Evolutionary conservation across 257 asterid species (phyloP).

Genomic region (Leonotis leonurus): DNA sequence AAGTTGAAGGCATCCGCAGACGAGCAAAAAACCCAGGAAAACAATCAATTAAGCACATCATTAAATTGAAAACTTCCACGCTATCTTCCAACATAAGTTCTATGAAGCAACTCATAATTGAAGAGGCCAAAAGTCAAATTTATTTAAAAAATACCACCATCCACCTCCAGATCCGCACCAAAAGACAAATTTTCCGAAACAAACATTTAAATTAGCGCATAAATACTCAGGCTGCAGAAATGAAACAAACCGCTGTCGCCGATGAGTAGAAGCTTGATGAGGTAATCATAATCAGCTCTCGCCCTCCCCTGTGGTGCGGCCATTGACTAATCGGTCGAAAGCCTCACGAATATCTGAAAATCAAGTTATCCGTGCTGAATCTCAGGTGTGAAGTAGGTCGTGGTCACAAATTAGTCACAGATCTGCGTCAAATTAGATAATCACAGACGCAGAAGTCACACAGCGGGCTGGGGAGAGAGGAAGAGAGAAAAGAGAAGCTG

Average conservation of each 20-base stretch:
- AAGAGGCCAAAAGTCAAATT: conserved; percentile 7
- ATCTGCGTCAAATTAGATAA: conserved; percentile 23
- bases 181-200: background rate
- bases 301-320: conserved; percentile 70
- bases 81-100: background rate
- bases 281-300: conserved; percentile 59
- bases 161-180: conserved; percentile 24
- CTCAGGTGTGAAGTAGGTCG: background rate
- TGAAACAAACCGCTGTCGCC: conserved; percentile 46
- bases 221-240: background rate
- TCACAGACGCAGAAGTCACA: background rate
- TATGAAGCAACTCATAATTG: background rate
- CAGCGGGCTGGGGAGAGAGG: background rate
- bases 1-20: background rate
- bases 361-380: conserved; percentile 14
- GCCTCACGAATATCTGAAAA: conserved; percentile 8
- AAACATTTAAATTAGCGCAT: background rate
- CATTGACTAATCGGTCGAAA: conserved; percentile 32
- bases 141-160: background rate
- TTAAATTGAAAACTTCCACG: background rate
- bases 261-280: conserved; percentile 63
- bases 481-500: background rate
- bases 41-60: background rate
- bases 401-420: conserved; percentile 14
- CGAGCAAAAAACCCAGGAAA: background rate